Evolutionary conservation across 352 stramenopile species (phyloP).

Genomic region (Pythium apleroticum): DNA sequence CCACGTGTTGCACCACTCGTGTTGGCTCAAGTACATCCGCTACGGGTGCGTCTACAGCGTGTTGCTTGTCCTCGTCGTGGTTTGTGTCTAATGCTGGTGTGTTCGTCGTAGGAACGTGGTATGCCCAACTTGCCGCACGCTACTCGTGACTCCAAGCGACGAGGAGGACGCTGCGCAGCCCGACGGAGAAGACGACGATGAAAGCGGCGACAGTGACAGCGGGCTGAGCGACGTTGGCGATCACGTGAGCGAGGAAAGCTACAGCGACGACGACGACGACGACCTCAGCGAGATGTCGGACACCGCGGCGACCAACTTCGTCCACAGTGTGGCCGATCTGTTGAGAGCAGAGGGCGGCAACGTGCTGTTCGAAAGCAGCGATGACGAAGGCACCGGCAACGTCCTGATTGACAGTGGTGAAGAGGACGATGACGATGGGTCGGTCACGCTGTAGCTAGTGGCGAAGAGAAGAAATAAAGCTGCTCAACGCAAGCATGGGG

Average conservation of each 20-base stretch:
- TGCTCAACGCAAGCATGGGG: background rate
- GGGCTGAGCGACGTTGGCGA: conserved; percentile 1
- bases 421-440: background rate
- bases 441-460: background rate
- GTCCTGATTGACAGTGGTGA: background rate
- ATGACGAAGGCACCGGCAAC: background rate
- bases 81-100: background rate
- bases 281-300: background rate
- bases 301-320: background rate
- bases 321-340: background rate
- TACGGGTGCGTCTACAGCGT: conserved; percentile 43
- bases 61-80: background rate
- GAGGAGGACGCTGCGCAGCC: conserved; percentile 4
- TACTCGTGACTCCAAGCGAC: conserved; percentile 41
- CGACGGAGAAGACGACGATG: conserved; percentile 16
- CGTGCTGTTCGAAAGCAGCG: background rate
- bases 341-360: background rate
- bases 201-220: conserved; percentile 11
- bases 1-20: conserved; percentile 73
- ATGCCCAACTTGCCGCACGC: conserved; percentile 64
- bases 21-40: conserved; percentile 61
- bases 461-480: background rate
- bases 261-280: conserved; percentile 17
- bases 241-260: conserved; percentile 1
- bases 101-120: conserved; percentile 38